Base-by-base conservation (phyloP, 495 filamentous ascomycete species). In the Xylaria venustula region DNA sequence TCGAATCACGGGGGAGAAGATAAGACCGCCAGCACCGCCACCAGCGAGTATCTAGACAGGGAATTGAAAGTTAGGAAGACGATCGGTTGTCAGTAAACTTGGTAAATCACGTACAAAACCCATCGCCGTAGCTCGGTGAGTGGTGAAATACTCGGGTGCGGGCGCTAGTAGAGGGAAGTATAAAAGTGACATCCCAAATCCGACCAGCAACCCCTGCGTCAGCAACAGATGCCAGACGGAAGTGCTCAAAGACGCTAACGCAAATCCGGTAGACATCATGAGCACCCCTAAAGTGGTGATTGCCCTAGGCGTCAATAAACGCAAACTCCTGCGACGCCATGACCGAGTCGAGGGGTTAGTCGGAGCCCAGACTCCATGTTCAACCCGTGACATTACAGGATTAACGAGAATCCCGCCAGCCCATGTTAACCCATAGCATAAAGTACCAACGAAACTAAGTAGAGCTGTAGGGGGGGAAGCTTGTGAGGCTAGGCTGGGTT, bases 371-470 rank as follows among this genome's bases (percentile, higher is more conserved):
- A 67, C 44, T 6, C 65, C 62, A 34, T 72, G 68, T 61, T 72
- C 70, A 15, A 73, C 64, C 7, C 79, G 72, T 3, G 77, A 67
- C 41, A 82, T 76, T n/a, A 81, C 59, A 0, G 78, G 79, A 49
- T 81, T 81, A 9, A 81, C 73, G 34, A 78, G 62, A 30, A 80
- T 76, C 14, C 77, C 72, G n/a, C 79, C 79, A 1, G 72, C 77
- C 79, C 79, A 82, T 3, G 79, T 82, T 22, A 81, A 67, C 7
- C 79, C 79, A 17, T 72, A 71, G 34, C 78, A 76, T 17, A 82
- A 64, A 20, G 79, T 81, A 36, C 79, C 77, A 9, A 82, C 76
- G 60, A 82, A 81, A n/a, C 76, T 77, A 17, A 81, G 68, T 30
- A 80, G 61, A 0, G 79, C 77, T 5, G 67, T 71, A 26, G 72